Base-by-base conservation (phyloP, 768 basidiomycete genomes). In the Leccinellum albellum region DNA sequence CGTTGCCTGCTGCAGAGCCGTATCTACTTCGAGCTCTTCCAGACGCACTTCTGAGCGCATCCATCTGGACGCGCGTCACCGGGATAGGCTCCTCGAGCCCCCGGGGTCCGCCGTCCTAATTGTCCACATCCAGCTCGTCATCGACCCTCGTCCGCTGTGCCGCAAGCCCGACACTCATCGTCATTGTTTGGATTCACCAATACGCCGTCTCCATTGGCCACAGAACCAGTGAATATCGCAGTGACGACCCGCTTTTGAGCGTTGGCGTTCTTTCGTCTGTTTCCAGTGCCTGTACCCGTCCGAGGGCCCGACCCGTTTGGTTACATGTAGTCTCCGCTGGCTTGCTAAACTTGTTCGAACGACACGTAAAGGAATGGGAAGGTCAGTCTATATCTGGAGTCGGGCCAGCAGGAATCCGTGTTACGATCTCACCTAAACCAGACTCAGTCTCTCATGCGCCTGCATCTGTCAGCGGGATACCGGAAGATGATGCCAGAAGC, bases 361-460 rank as follows among this genome's bases (percentile, higher is more conserved):
- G 60, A 37, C 9, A 5, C 17, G 20, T 31, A 9, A 37, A 31
- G 17, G n/a, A n/a, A n/a, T n/a, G n/a, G 2, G 35, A 33, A 35
- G 28, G 3, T 33, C 44, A n/a, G 12, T 15, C 44, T 9, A 47
- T 14, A 13, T 55, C 56, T 15, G 49, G 23, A 10, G 17, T 29
- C 3, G 26, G 2, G 13, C 54, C 28, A 53, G 26, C 23, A 37
- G 70, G 58, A n/a, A 70, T 40, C 13, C 63, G 66, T 48, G 72
- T 72, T 15, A 72, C 65, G 17, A 72, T 72, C 4, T 71, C 72
- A 13, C 66, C 66, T 13, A 71, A 23, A n/a, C 54, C 61, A 9
- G 62, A 58, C 37, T 71, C 70, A 21, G 61, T 68, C 33, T 71
- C 70, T 72, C 70, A 71, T 42, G 72, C 70, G 3, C 61, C 68